These are phyloP conservation scores for Leccinum broughii DNA, from an alignment of 768 basidiomycete species.

Conservation along the genomic window DNA sequence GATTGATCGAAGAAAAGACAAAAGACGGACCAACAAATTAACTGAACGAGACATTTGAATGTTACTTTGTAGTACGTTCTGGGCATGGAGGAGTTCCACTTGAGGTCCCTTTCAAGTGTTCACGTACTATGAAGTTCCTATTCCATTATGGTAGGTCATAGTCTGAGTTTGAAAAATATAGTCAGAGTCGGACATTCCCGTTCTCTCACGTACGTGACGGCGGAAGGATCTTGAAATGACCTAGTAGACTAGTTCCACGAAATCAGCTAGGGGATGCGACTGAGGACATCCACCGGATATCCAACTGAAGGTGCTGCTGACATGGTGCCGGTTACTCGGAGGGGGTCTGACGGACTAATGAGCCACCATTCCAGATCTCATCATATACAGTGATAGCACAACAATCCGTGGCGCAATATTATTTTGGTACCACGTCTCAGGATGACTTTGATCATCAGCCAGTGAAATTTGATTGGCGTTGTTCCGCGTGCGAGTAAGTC, in stretches of 20 bases:
- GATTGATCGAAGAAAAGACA: constrained; percentile 2
- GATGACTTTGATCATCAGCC: not conserved
- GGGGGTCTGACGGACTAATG: not conserved
- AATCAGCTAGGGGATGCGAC: too few relatives aligned
- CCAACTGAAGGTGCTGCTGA: not conserved
- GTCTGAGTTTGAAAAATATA: not conserved
- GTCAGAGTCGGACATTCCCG: not conserved
- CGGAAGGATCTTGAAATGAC: too few relatives aligned
- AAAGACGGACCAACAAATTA: constrained; percentile 21
- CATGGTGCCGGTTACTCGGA: not conserved
- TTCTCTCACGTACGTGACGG: not conserved
- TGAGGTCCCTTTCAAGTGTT: not conserved
- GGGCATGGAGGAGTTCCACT: not conserved
- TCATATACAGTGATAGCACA: too few relatives aligned
- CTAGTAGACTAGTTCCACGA: too few relatives aligned
- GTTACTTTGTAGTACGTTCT: constrained; percentile 4
- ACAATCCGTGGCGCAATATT: not conserved
- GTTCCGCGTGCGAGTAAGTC: too few relatives aligned
- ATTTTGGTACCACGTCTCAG: not conserved
- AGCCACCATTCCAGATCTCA: not conserved
- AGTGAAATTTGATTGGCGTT: not conserved
- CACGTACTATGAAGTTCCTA: not conserved
- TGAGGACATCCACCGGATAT: too few relatives aligned
- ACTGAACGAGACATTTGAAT: constrained; percentile 9
- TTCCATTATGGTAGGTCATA: not conserved